Conservation (phyloP, 148 eudicot genomes). For the Cornus controversa region DNA sequence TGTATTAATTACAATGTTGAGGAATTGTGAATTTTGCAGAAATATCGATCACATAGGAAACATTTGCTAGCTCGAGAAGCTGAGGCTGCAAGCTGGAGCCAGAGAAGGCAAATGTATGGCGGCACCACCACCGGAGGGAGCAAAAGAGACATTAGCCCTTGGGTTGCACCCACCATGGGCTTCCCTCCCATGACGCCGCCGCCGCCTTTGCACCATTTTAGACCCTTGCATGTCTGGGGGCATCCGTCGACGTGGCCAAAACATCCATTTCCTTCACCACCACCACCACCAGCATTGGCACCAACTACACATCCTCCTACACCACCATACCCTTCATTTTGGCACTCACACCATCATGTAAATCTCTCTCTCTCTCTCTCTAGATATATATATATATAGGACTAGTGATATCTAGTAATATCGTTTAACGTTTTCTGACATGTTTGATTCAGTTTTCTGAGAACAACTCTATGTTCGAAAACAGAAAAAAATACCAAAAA, state of each 20-base stretch:
- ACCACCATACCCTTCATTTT: slow-evolving; percentile 35
- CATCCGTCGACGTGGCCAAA: slow-evolving; percentile 84
- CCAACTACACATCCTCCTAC: slow-evolving; percentile 27
- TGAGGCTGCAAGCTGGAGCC: slow-evolving; percentile 87
- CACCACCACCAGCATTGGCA: slow-evolving; percentile 41
- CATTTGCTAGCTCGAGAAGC: slow-evolving; percentile 88
- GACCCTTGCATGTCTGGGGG: slow-evolving; percentile 97
- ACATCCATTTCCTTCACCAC: slow-evolving; percentile 33
- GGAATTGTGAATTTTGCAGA: slow-evolving; percentile 37
- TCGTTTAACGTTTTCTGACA: too few relatives aligned
- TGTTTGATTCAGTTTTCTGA: too few relatives aligned
- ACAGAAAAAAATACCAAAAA: too few relatives aligned
- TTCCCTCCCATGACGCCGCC: slow-evolving; percentile 66
- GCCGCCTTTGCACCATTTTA: slow-evolving; percentile 43
- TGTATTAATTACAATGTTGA: too few relatives aligned
- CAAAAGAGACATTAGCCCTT: slow-evolving; percentile 42
- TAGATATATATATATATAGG: background rate
- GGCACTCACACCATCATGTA: slow-evolving; percentile 66
- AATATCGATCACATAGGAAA: slow-evolving; percentile 84
- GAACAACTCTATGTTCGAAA: too few relatives aligned
- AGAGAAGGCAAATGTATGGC: slow-evolving; percentile 67
- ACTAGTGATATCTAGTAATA: too few relatives aligned
- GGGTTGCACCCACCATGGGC: slow-evolving; percentile 66
- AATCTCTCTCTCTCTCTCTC: slow-evolving; percentile 14
- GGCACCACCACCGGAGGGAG: slow-evolving; percentile 33